These are phyloP conservation scores for Mortierella antarctica DNA, from an alignment of 192 early-diverging fungal species.

Conservation along the genomic window DNA sequence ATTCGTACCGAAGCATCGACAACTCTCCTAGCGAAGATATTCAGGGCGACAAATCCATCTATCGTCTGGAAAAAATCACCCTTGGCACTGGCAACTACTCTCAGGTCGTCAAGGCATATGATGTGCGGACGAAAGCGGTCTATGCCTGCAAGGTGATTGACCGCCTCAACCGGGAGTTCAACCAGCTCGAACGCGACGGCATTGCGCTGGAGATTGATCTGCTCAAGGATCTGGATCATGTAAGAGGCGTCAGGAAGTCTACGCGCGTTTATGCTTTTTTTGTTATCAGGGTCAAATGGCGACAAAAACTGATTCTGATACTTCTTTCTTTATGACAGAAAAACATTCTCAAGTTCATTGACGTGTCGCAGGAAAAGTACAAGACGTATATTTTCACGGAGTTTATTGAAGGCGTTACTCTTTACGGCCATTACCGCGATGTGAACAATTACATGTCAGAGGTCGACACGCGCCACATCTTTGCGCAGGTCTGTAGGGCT, in stretches of 20 bases:
- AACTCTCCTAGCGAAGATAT: not conserved
- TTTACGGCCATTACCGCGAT: not conserved
- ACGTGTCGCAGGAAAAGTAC: not conserved
- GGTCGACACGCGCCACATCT: constrained; percentile 13
- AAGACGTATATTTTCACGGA: constrained; percentile 37
- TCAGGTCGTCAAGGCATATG: constrained; percentile 14
- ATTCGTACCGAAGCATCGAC: not conserved
- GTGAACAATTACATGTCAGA: constrained; percentile 4
- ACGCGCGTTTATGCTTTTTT: not conserved
- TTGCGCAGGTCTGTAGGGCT: constrained; percentile 30
- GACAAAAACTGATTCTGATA: not conserved
- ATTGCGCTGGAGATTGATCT: constrained; percentile 21
- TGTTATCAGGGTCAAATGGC: not conserved
- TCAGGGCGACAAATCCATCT: not conserved
- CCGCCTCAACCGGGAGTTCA: not conserved
- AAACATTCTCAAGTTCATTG: constrained; percentile 28
- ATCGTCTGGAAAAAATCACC: not conserved
- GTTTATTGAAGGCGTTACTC: constrained; percentile 11
- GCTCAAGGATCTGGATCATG: constrained; percentile 14
- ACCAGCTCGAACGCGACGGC: not conserved
- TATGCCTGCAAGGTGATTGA: constrained; percentile 38
- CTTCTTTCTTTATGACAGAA: constrained; percentile 1
- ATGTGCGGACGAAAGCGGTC: not conserved
- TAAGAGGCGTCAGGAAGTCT: not conserved
- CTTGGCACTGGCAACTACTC: constrained; percentile 20